Evolutionary conservation across 148 eudicot species (phyloP).

Genomic region (Chenopodium formosanum): DNA sequence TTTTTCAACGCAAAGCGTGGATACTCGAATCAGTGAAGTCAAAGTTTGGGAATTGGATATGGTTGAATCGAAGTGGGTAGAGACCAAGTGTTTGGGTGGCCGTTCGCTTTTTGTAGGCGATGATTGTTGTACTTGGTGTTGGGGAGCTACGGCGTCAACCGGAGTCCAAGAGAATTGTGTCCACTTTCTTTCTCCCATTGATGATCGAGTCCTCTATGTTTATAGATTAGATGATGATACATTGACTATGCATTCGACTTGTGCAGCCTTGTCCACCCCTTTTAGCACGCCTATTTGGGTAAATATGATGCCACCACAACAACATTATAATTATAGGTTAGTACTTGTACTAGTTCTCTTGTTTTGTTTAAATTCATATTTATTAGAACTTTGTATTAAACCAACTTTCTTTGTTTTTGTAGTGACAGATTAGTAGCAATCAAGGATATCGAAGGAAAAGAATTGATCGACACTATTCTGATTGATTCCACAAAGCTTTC

Average conservation of each 20-base stretch:
- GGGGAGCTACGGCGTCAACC: background rate
- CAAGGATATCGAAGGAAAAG: too few species aligned
- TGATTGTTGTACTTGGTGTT: slow-evolving; percentile 19
- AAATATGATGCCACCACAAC: slow-evolving; percentile 9
- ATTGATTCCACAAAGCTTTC: too few species aligned
- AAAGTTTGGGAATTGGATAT: slow-evolving; percentile 13
- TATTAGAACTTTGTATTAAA: too few species aligned
- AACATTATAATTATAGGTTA: background rate
- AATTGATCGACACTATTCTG: too few species aligned
- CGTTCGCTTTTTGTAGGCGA: background rate
- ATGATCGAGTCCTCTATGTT: background rate
- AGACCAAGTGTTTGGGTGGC: slow-evolving; percentile 10
- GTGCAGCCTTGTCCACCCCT: background rate
- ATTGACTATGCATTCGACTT: background rate
- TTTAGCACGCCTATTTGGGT: too few species aligned
- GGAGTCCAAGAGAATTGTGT: slow-evolving; percentile 10
- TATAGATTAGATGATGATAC: slow-evolving; percentile 7
- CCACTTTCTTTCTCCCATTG: background rate
- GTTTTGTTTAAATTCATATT: background rate
- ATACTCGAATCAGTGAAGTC: background rate
- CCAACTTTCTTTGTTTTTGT: too few species aligned
- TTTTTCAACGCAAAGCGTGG: background rate
- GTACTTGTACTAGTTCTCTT: background rate
- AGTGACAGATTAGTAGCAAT: too few species aligned
- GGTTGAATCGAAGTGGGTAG: background rate